Evolutionary conservation across 176 grass and related monocot genomes (phyloP), one percentile per base, ranked within the genome.

Genomic region (Elymus sibiricus): DNA sequence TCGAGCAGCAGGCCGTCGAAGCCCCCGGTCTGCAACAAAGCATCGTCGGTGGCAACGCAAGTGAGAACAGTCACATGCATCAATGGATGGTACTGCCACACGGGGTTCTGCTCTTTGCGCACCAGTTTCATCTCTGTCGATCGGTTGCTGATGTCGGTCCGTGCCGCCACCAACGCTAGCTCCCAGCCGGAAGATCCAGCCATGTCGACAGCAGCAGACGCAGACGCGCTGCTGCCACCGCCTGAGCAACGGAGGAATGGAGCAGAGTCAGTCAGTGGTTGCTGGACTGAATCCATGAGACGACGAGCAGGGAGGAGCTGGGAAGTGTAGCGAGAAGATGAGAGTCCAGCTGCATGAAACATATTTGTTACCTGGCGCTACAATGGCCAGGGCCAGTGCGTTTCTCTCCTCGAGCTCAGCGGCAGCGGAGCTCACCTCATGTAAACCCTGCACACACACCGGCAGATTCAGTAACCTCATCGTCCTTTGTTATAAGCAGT

Each of bases 1-100:
- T 93, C 93, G 16, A 93, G 90, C 64, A 97, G 64, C 60, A 93
- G 79, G 80, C 84, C 90, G 80, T 95, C 91, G 77, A 98, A 93
- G 7, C 91, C 95, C 34, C 93, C 95, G n/a, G 89, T 87, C 95
- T 97, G 47, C 81, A 81, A n/a, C 4, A 59, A 61, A 13, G 27
- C 62, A 15, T 14, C 70, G 34, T 37, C 4, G 3, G 3, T 5
- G 22, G 22, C 53, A 39, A n/a, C 7, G 69, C 69, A 25, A 13
- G 51, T 64, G 42, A 42, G 37, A 16, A 39, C 8, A 22, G 0
- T 19, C 17, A 6, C 17, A 49, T 42, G 26, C 27, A 25, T 24
- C 19, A 15, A 64, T 69, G 46, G 58, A 83, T 78, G 64, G 51
- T 4, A 35, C 58, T 65, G 40, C 9, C 7, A 27, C 1, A 59